Evolutionary conservation across 2,329 filamentous ascomycete genomes (phyloP), one percentile per base, ranked within the genome.

Genomic region (Monosporascus sp.): DNA sequence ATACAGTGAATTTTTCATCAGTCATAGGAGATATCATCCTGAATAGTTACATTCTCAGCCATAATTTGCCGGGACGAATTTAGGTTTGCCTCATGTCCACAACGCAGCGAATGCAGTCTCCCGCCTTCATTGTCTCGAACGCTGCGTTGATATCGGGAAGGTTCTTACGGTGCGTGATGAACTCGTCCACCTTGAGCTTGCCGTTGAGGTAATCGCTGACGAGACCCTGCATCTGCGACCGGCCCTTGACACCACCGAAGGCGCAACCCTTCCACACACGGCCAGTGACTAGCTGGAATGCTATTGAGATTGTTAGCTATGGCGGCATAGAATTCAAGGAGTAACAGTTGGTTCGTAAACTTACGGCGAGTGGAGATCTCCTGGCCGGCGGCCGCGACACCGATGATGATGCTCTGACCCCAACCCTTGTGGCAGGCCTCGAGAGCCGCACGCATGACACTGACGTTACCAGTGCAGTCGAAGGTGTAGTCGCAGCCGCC

Each of bases 401-500:
- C 94, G 67, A 99, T 99, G 72, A 99, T 85, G 73, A 99, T 96
- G 70, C 89, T 95, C 81, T 97, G 85, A 66, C 94, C 94, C 94
- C 94, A 99, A 48, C 94, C 94, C 84, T 99, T 99, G 81, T 99
- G 94, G 79, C 92, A 97, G 48, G 94, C 92, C 78, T 99, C 93
- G 56, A 99, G 85, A 41, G 94, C 94, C 50, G 90, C 88, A 59
- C 94, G 83, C 94, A 69, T 99, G 52, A 99, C 94, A 63, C 86
- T 83, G 50, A 97, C 92, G 68, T 97, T 97, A 55, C 94, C 94
- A 7, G 94, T 99, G 81, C 94, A 97, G 78, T 99, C 94, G 70
- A 99, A 99, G 49, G 94, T 99, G 79, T 97, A 97, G 78, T 99
- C 94, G 71, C 91, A 96, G 50, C 94, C 94, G 61, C 94, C 94